Percentiles rank a stretch among this genome's conserved stretches.
These are phyloP conservation scores for Rhipidocladum racemiflorum DNA, from an alignment of 176 grass and related monocot genomes.

Conservation along the genomic window DNA sequence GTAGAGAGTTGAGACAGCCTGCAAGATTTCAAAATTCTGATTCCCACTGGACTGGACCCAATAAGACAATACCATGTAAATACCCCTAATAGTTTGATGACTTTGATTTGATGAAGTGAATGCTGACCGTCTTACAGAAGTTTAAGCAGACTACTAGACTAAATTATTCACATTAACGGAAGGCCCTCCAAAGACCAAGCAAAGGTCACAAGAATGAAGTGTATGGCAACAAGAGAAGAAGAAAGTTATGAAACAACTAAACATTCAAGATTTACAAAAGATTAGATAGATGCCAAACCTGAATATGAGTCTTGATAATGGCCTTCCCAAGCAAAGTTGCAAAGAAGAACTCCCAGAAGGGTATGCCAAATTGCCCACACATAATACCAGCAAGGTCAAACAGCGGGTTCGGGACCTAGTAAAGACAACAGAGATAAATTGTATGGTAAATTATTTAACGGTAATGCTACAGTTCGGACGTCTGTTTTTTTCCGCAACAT, in stretches of 20 bases:
- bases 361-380: slow-evolving; percentile 96
- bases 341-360: slow-evolving; percentile 98
- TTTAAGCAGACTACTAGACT: neutral
- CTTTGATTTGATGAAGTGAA: neutral
- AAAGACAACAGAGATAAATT: slow-evolving; percentile 16
- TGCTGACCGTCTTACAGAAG: neutral
- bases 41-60: slow-evolving; percentile 5
- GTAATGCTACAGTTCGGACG: too few species aligned
- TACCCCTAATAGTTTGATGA: neutral
- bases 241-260: neutral
- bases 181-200: neutral
- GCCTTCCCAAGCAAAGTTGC: slow-evolving; percentile 90
- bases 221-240: slow-evolving; percentile 1
- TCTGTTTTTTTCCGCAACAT: too few species aligned
- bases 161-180: neutral
- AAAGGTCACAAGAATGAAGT: neutral
- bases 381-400: slow-evolving; percentile 98
- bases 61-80: slow-evolving; percentile 11
- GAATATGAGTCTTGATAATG: slow-evolving; percentile 94
- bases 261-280: neutral
- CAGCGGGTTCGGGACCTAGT: slow-evolving; percentile 86
- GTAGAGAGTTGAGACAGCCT: neutral
- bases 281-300: slow-evolving; percentile 46
- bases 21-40: slow-evolving; percentile 3
- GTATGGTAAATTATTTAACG: neutral